Evolutionary conservation across 495 filamentous ascomycete genomes (phyloP).

Genomic region (Tuber magnatum): DNA sequence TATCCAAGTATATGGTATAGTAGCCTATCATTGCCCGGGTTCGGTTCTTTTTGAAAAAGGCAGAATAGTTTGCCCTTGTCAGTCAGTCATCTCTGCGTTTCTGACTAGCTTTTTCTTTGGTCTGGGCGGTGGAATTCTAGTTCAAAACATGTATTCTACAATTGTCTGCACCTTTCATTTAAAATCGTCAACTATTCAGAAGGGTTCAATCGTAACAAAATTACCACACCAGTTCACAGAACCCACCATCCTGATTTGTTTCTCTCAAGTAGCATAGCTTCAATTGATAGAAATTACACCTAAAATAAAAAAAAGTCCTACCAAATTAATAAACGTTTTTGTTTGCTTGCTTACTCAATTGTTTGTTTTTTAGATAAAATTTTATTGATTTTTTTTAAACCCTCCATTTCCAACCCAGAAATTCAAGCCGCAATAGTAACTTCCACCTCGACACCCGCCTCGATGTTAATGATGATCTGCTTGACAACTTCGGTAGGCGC

Average conservation of each 20-base stretch:
- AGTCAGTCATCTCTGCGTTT: background rate
- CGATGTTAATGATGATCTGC: conserved; percentile 99
- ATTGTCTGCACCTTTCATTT: background rate
- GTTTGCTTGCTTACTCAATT: background rate
- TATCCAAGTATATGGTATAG: background rate
- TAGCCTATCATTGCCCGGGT: background rate
- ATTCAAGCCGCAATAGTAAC: conserved; percentile 96
- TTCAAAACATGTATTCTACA: background rate
- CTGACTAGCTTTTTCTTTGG: background rate
- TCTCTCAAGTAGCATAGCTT: background rate
- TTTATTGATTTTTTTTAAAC: background rate
- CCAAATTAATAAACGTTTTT: background rate
- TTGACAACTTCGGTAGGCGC: conserved; percentile 98
- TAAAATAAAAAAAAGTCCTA: background rate
- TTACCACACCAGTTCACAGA: background rate
- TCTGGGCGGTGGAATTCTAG: background rate
- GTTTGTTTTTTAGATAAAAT: background rate
- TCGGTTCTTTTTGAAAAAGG: background rate
- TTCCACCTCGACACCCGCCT: conserved; percentile 99
- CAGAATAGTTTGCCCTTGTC: background rate
- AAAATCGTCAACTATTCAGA: background rate
- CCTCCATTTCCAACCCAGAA: conserved; percentile 6
- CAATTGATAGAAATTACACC: background rate
- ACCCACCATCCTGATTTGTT: background rate
- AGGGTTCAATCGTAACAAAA: background rate